These are phyloP conservation scores for Mycena haematopus DNA, from an alignment of 768 basidiomycete genomes.

Conservation along the genomic window DNA sequence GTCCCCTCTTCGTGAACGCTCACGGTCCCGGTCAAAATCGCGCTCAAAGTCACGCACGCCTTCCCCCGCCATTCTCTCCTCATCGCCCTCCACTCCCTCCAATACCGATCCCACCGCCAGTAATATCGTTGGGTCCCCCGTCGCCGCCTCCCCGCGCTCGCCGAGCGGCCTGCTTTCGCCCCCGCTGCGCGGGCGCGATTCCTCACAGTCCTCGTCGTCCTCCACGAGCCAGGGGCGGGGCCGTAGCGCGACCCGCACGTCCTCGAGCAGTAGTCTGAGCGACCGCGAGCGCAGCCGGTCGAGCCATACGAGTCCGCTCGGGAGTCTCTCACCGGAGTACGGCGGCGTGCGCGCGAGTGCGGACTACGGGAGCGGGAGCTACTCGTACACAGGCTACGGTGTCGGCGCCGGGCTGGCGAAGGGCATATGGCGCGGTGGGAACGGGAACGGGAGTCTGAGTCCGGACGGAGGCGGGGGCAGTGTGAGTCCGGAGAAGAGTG, in stretches of 20 bases:
- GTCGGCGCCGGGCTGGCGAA: conserved; percentile 33
- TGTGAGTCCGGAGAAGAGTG: conserved; percentile 51
- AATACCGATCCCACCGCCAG: neutral
- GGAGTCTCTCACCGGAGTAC: conserved; percentile 48
- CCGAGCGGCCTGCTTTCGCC: conserved; percentile 10
- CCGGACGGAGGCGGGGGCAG: conserved; percentile 32
- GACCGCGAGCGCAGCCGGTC: conserved; percentile 36
- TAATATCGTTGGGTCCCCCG: neutral
- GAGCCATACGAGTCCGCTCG: conserved; percentile 42
- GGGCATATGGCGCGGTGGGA: conserved; percentile 39
- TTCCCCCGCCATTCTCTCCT: conserved; percentile 39
- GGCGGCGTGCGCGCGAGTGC: conserved; percentile 32
- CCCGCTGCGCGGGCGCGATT: conserved; percentile 36
- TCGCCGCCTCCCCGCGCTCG: conserved; percentile 9
- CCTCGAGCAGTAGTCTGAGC: conserved; percentile 33
- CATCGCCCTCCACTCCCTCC: conserved; percentile 34
- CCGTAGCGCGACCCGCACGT: conserved; percentile 25
- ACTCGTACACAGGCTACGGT: conserved; percentile 23
- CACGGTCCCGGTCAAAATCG: conserved; percentile 44
- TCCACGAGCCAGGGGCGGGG: conserved; percentile 61
- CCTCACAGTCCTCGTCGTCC: conserved; percentile 45
- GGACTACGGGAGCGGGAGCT: conserved; percentile 38
- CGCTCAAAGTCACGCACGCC: conserved; percentile 53
- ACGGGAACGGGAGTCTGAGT: conserved; percentile 20
- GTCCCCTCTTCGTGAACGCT: conserved; percentile 38